A percentile compares a stretch with the other conserved stretches of the same genome.
phyloP scores from a whole-genome alignment of 2,329 filamentous ascomycete genomes.

The Arthrinium puccinioides region DNA sequence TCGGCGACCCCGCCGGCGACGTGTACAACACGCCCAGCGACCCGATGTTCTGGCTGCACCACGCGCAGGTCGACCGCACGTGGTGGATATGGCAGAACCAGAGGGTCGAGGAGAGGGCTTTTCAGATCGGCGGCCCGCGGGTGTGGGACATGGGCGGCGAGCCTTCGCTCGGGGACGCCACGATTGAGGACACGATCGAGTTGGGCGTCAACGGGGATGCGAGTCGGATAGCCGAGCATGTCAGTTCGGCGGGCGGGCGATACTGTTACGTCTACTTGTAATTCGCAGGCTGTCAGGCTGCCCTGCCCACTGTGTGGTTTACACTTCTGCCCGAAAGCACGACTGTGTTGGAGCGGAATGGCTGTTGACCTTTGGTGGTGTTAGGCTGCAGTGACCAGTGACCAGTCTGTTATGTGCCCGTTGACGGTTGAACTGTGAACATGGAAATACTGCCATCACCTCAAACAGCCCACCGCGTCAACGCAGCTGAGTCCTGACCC shows the following conservation, averaged over 20 bases:
- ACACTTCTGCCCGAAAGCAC: too few relatives aligned
- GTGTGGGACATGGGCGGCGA: slow-evolving; percentile 7
- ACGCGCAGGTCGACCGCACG: slow-evolving; percentile 19
- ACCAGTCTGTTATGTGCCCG: too few relatives aligned
- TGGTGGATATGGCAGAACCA: slow-evolving; percentile 25
- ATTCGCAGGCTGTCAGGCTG: too few relatives aligned
- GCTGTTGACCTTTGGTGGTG: too few relatives aligned
- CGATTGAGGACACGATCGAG: slow-evolving; percentile 15
- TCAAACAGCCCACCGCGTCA: too few relatives aligned
- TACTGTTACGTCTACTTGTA: slow-evolving; percentile 1
- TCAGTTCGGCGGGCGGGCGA: not conserved
- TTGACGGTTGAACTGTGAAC: too few relatives aligned
- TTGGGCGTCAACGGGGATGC: slow-evolving; percentile 6
- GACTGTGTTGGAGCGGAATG: too few relatives aligned
- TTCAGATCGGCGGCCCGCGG: slow-evolving; percentile 25
- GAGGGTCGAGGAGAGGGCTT: slow-evolving; percentile 19
- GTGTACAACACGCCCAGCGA: slow-evolving; percentile 3
- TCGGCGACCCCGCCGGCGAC: slow-evolving; percentile 25
- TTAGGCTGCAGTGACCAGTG: too few relatives aligned
- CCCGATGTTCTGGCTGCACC: not conserved
- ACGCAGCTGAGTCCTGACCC: too few relatives aligned
- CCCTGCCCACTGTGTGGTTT: too few relatives aligned
- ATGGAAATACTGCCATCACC: too few relatives aligned
- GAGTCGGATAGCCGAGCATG: not conserved
- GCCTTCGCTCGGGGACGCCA: slow-evolving; percentile 14